Percentiles rank a stretch among this genome's conserved stretches.
phyloP scores from a whole-genome alignment of 495 filamentous ascomycete species.

The Chaetomium cochliodes region DNA sequence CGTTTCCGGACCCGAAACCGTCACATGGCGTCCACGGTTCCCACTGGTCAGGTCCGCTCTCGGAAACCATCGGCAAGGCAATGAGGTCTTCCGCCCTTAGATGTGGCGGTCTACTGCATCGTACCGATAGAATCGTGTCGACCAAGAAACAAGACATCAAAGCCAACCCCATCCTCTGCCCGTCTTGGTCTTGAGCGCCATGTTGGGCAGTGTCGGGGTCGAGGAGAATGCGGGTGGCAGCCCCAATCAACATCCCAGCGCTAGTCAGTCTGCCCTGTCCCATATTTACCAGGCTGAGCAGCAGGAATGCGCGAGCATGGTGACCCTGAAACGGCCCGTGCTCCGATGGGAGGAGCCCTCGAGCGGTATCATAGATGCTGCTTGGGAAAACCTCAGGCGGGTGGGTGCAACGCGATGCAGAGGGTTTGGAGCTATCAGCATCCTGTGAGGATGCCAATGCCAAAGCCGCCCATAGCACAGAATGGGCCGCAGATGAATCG shows the following conservation, averaged over 20 bases:
- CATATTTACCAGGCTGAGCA: slow-evolving; percentile 61
- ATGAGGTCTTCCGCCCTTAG: slow-evolving; percentile 51
- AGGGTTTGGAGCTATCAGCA: slow-evolving; percentile 39
- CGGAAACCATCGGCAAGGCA: slow-evolving; percentile 49
- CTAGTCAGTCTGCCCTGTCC: slow-evolving; percentile 53
- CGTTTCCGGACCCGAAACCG: slow-evolving; percentile 37
- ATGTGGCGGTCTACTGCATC: slow-evolving; percentile 53
- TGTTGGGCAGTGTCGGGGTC: slow-evolving; percentile 43
- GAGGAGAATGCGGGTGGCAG: slow-evolving; percentile 58
- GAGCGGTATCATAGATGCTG: slow-evolving; percentile 58
- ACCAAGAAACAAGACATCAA: slow-evolving; percentile 63
- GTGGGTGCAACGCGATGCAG: not conserved
- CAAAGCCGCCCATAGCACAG: slow-evolving; percentile 63
- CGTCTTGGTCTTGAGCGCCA: slow-evolving; percentile 35
- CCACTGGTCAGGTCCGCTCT: slow-evolving; percentile 72
- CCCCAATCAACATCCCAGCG: slow-evolving; percentile 62
- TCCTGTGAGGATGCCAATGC: slow-evolving; percentile 52
- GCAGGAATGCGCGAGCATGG: slow-evolving; percentile 63
- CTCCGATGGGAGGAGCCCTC: slow-evolving; percentile 58
- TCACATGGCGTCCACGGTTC: slow-evolving; percentile 63
- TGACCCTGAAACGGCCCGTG: slow-evolving; percentile 56
- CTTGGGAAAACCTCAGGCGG: slow-evolving; percentile 25
- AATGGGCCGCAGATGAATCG: slow-evolving; percentile 56
- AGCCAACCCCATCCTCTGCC: slow-evolving; percentile 49
- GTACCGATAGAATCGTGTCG: slow-evolving; percentile 62